phyloP scores from a whole-genome alignment of 345 rosid genomes.

The Camelina sativa region DNA sequence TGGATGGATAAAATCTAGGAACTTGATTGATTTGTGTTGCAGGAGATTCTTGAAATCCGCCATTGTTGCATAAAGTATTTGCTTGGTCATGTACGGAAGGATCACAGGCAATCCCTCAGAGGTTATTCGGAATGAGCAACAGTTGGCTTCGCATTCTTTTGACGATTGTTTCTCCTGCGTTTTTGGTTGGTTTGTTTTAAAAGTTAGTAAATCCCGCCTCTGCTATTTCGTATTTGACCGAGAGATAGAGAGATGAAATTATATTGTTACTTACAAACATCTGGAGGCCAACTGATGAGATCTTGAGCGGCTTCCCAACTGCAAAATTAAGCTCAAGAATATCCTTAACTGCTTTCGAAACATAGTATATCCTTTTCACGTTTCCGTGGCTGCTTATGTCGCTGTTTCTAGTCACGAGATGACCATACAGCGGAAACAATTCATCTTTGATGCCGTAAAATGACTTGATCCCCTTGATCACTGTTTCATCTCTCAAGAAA shows the following conservation, averaged over 20 bases:
- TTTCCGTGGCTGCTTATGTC: conserved; percentile 58
- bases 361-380: conserved; percentile 92
- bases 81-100: conserved; percentile 87
- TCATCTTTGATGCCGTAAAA: conserved; percentile 72
- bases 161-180: conserved; percentile 88
- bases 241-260: not conserved
- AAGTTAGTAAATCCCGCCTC: not conserved
- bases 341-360: conserved; percentile 82
- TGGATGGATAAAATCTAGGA: conserved; percentile 62
- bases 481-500: conserved; percentile 44
- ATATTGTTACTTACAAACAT: conserved; percentile 79
- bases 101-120: conserved; percentile 90
- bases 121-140: conserved; percentile 88
- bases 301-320: conserved; percentile 85
- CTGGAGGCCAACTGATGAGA: conserved; percentile 88
- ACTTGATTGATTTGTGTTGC: conserved; percentile 79
- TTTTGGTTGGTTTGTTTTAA: conserved; percentile 13
- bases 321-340: conserved; percentile 72
- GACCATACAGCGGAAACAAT: conserved; percentile 71
- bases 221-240: conserved; percentile 3
- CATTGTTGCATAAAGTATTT: conserved; percentile 65
- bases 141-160: conserved; percentile 68
- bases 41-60: conserved; percentile 84
- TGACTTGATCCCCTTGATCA: conserved; percentile 36
- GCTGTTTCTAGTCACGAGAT: conserved; percentile 81